Base-by-base conservation (phyloP, 1,284 basidiomycete genomes). In the Ceratobasidium sp. region DNA sequence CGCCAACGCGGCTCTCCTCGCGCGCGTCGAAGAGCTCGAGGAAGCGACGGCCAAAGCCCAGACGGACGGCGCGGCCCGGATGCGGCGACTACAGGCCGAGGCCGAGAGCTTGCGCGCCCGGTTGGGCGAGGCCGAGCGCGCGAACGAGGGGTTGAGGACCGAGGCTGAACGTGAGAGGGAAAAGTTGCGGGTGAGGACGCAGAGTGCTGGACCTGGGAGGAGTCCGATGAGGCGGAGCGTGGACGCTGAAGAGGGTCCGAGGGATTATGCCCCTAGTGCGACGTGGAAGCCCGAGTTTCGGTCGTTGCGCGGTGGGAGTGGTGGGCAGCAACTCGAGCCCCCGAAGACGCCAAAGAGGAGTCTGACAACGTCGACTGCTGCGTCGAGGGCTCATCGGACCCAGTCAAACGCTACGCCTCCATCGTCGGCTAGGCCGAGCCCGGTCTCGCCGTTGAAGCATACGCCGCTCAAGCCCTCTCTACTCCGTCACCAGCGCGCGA, bases 1-100 rank as follows among this genome's bases (percentile, higher is more conserved):
- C 46, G 59, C 71, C 71, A 74, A 64, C 33, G 46, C 44, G 26
- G 71, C 71, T 1, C 71, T 74, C n/a, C 46, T 74, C 28, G 71
- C 59, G 9, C 59, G 71, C 6, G 71, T 74, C 33, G 6, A 74
- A 64, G 71, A 74, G 26, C 71, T 74, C 48, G 71, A 74, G 42
- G 71, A 64, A 15, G 71, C 71, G 17, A 74, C 71, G 20, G 59
- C 71, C 42, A 74, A 64, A 26, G 59, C 71, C 4, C 71, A 74
- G 46, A 50, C 46, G 4, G 71, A 74, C 4, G 71, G 71, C 38
- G 71, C 71, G 20, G 59, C 71, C 1, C 71, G 59, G 2, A 74
- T 74, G 71, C 42, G 71, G 59, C 38, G 59, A n/a, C 42, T 74
- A 2, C 71, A 71, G 64, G 71, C 71, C 61, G 59, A 74, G 48